Base-by-base conservation (phyloP, 495 filamentous ascomycete species). In the Hypoxylon rickii region DNA sequence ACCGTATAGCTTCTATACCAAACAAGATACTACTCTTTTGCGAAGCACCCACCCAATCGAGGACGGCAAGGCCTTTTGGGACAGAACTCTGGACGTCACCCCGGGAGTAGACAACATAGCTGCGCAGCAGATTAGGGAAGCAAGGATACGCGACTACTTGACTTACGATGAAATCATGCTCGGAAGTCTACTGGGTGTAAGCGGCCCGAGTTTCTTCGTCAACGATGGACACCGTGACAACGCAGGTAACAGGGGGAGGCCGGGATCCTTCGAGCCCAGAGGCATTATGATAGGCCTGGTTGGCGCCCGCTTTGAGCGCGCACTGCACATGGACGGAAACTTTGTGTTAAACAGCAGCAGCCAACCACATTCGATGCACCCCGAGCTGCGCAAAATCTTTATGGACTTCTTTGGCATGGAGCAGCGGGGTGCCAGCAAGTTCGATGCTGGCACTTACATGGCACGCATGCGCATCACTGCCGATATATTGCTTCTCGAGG, bases 111-210 rank as follows among this genome's bases (percentile, higher is more conserved):
- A n/a, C n/a, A n/a, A n/a, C n/a, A n/a, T n/a, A n/a, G n/a, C n/a
- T n/a, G n/a, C n/a, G n/a, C n/a, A n/a, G n/a, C n/a, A n/a, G n/a
- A n/a, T n/a, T n/a, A n/a, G n/a, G n/a, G n/a, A n/a, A n/a, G n/a
- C n/a, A n/a, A n/a, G n/a, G n/a, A 48, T 67, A 0, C 1, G 18
- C 7, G 51, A 63, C 0, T 63, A 65, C 21, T 40, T 69, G n/a
- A 67, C 57, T 34, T 69, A 69, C 17, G 66, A 69, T 10, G 66
- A 69, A 21, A 69, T 69, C 10, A 67, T 69, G 64, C 44, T 69
- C 6, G 40, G 61, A 2, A 69, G 66, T 16, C 29, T 69, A 11
- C 6, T 69, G 0, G 66, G 58, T 8, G 61, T 67, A 10, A 69
- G 66, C 41, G 52, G 66, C 1, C 58, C 60, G 0, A 69, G 64